Conservation (phyloP, 768 basidiomycete species). For the Phylloporus arenicola region DNA sequence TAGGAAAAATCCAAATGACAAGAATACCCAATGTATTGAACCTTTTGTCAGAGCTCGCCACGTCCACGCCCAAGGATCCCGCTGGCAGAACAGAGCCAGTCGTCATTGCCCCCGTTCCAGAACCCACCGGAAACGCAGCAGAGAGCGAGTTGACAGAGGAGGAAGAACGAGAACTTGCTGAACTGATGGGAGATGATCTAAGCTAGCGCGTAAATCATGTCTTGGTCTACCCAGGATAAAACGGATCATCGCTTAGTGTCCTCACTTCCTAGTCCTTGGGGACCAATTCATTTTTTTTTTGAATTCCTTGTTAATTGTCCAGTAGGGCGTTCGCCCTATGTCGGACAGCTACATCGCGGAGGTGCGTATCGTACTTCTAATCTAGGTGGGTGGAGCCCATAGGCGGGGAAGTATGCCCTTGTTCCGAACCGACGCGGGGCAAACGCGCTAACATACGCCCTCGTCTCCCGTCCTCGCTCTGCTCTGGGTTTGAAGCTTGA, state of each 20-base stretch:
- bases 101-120: conserved; percentile 25
- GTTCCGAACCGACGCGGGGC: no score
- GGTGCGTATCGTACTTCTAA: no score
- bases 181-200: conserved; percentile 50
- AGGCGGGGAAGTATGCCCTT: no score
- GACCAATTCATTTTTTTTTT: conserved; percentile 43
- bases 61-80: conserved; percentile 22
- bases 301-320: conserved; percentile 29
- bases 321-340: no score
- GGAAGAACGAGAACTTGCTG: conserved; percentile 85
- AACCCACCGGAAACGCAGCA: conserved; percentile 27
- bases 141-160: conserved; percentile 64
- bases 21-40: background rate
- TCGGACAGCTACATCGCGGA: no score
- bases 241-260: conserved; percentile 47
- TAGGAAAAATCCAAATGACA: conserved; percentile 18
- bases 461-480: no score
- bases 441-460: no score
- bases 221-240: conserved; percentile 42
- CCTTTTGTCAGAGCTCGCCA: conserved; percentile 19
- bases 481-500: no score
- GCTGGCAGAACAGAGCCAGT: conserved; percentile 13
- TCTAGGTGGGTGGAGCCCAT: no score
- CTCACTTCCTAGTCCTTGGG: conserved; percentile 44
- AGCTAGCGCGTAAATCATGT: background rate